Base-by-base conservation (phyloP, 345 rosid species). In the Salix brachista region DNA sequence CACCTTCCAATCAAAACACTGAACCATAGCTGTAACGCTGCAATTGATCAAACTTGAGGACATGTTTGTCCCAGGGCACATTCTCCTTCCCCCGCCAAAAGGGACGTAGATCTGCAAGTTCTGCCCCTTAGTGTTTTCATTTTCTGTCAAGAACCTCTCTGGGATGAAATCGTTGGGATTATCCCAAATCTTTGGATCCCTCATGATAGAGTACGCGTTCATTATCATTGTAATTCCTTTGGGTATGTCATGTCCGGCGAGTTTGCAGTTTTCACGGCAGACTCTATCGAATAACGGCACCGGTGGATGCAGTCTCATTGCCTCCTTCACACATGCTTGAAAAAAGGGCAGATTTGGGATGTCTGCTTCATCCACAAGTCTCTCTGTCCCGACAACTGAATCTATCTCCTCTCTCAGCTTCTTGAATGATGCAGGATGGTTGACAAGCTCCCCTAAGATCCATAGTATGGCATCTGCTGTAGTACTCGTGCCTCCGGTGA, bases 401-500 rank as follows among this genome's bases (percentile, higher is more conserved):
- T 70, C 73, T 44, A 69, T 74, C 42, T 79, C 82, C 25, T 69
- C 74, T 25, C 78, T 58, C 32, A 79, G 66, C 34, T 69, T 80
- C 36, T 48, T 70, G 79, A 65, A 65, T 1, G 66, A 26, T n/a
- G 67, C n/a, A 23, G 79, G 82, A 61, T 80, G 75, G 61, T 75
- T 71, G 25, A 69, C 65, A 8, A 80, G 79, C 71, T 74, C 78
- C 4, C 60, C 75, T 74, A 75, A 36, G 0, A 28, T 19, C 78
- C 78, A 76, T 2, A 39, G 25, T 65, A 80, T 76, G 9, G 80
- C 71, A 12, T 67, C 66, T 76, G 83, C 80, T 26, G 77, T 34
- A 6, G 77, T 56, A 5, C 68, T 70, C 12, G 83, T 72, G n/a
- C 83, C 83, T 36, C 52, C 83, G 8, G 73, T 21, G 71, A 80